phyloP scores from a whole-genome alignment of 345 rosid genomes.

The Aethionema arabicum region DNA sequence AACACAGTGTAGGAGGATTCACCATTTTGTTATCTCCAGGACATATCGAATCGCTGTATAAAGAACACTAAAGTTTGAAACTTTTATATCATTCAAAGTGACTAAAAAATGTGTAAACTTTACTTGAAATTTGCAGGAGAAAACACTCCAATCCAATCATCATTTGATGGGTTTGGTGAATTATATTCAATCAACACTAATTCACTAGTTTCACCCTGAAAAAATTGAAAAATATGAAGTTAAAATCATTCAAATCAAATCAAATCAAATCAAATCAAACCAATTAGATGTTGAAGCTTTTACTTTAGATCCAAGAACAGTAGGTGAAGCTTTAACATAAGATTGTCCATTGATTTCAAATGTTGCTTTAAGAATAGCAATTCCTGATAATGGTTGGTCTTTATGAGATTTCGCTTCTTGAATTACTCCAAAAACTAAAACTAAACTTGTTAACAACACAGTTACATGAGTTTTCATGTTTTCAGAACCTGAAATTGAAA shows the following conservation, averaged over 20 bases:
- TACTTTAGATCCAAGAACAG: constrained; percentile 53
- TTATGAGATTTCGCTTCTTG: constrained; percentile 48
- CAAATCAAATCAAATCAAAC: not conserved
- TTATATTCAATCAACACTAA: constrained; percentile 49
- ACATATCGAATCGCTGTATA: constrained; percentile 58
- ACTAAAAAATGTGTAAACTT: not conserved
- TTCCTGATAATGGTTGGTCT: constrained; percentile 56
- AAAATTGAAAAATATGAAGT: not conserved
- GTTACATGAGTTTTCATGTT: too few species aligned
- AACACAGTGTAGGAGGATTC: constrained; percentile 51
- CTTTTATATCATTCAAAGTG: not conserved
- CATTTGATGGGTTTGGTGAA: constrained; percentile 53
- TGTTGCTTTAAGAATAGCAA: constrained; percentile 45
- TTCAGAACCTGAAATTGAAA: too few species aligned
- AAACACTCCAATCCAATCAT: constrained; percentile 82
- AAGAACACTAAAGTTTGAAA: not conserved
- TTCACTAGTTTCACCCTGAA: constrained; percentile 59
- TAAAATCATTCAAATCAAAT: not conserved
- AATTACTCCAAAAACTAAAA: constrained; percentile 36
- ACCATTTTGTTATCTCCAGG: constrained; percentile 43
- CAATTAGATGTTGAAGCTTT: constrained; percentile 6
- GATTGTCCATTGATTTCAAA: constrained; percentile 42
- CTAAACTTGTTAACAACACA: too few species aligned
- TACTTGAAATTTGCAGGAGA: constrained; percentile 78
- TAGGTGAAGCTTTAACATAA: constrained; percentile 53